These are phyloP conservation scores for Leccinellum albellum DNA, from an alignment of 768 basidiomycete genomes.

Conservation along the genomic window DNA sequence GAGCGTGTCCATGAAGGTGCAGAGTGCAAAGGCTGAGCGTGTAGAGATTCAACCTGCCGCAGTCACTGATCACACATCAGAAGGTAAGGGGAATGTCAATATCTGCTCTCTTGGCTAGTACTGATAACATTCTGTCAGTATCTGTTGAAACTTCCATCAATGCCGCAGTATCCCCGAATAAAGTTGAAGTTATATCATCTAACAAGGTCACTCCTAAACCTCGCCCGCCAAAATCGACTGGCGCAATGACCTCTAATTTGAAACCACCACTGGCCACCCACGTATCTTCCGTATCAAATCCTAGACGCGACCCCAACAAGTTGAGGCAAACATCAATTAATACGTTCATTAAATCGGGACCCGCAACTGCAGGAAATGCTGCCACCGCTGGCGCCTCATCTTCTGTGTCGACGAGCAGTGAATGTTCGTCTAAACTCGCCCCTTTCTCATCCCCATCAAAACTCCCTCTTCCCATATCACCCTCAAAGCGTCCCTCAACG, in stretches of 20 bases:
- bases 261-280: not conserved
- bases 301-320: constrained; percentile 12
- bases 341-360: constrained; percentile 19
- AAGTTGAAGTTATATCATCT: not conserved
- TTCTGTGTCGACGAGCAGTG: constrained; percentile 6
- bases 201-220: constrained; percentile 1
- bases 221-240: constrained; percentile 8
- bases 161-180: not conserved
- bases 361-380: not conserved
- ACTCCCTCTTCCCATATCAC: constrained; percentile 24
- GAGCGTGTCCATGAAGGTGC: constrained; percentile 27
- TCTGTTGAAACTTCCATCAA: not conserved
- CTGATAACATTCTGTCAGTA: constrained; percentile 5
- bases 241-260: not conserved
- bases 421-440: constrained; percentile 5
- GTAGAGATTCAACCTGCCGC: not conserved
- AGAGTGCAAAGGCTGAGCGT: constrained; percentile 3
- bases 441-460: constrained; percentile 26
- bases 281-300: constrained; percentile 13
- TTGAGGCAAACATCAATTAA: constrained; percentile 25
- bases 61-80: not conserved
- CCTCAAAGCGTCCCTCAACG: constrained; percentile 12
- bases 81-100: constrained; percentile 1
- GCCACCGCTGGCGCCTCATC: not conserved
- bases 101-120: not conserved